These are phyloP conservation scores for Agaricus sinodeliciosus DNA, from an alignment of 768 basidiomycete species.

Conservation along the genomic window DNA sequence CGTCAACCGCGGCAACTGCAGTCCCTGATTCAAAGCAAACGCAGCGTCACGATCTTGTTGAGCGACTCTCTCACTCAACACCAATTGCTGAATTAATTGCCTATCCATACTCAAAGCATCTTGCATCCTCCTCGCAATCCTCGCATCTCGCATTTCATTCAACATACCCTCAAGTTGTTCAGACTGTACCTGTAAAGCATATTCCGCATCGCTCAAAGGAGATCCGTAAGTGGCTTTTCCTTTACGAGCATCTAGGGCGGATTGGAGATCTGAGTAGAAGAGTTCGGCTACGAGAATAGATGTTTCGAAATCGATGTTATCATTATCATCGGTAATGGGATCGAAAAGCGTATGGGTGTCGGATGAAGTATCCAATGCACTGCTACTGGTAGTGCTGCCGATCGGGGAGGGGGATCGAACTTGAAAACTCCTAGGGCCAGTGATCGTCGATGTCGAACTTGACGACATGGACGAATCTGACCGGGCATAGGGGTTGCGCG, in stretches of 20 bases:
- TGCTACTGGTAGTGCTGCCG: not conserved
- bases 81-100: conserved; percentile 22
- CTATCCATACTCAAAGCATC: conserved; percentile 30
- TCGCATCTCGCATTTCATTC: conserved; percentile 26
- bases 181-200: conserved; percentile 36
- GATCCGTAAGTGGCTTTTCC: conserved; percentile 28
- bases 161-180: conserved; percentile 26
- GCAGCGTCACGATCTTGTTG: conserved; percentile 37
- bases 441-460: not conserved
- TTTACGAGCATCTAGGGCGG: conserved; percentile 20
- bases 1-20: conserved; percentile 21
- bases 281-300: conserved; percentile 34
- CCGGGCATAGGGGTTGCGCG: not conserved
- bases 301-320: conserved; percentile 27
- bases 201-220: conserved; percentile 34
- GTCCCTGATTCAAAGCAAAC: conserved; percentile 26
- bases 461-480: conserved; percentile 6
- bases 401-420: not conserved
- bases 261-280: conserved; percentile 33
- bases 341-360: not conserved
- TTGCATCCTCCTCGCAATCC: conserved; percentile 36
- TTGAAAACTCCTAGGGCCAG: not conserved
- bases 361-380: not conserved
- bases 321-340: not conserved
- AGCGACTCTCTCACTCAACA: conserved; percentile 28